Evolutionary conservation across 768 basidiomycete genomes (phyloP).

Genomic region (Pisolithus albus): DNA sequence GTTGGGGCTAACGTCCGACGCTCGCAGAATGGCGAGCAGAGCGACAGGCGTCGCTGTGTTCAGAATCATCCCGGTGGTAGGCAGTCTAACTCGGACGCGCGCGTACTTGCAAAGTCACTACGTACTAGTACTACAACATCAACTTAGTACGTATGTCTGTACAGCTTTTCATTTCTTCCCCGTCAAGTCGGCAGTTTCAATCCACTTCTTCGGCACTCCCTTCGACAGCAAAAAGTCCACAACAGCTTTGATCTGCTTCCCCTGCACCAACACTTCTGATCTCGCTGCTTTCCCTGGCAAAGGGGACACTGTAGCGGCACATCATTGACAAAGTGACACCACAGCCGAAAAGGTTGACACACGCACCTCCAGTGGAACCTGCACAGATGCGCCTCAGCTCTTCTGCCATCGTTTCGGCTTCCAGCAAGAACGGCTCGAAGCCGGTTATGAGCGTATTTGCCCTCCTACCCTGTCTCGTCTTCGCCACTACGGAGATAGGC

Average conservation of each 20-base stretch:
- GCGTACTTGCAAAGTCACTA: too few species aligned
- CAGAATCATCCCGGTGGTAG: constrained; percentile 3
- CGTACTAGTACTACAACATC: too few species aligned
- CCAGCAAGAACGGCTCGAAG: constrained; percentile 69
- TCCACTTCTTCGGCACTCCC: constrained; percentile 81
- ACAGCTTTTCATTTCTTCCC: constrained; percentile 36
- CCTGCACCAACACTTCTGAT: constrained; percentile 77
- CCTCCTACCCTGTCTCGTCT: constrained; percentile 73
- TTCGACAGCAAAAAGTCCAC: constrained; percentile 57
- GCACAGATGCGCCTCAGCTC: constrained; percentile 74
- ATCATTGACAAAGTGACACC: not conserved
- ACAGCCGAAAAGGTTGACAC: not conserved
- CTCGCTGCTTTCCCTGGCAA: constrained; percentile 51
- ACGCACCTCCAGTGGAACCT: constrained; percentile 67
- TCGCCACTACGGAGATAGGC: constrained; percentile 63
- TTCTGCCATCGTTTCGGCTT: constrained; percentile 69
- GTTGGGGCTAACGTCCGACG: constrained; percentile 7
- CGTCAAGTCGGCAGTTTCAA: constrained; percentile 44
- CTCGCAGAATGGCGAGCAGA: constrained; percentile 19
- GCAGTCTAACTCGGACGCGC: too few species aligned
- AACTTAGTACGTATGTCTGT: too few species aligned
- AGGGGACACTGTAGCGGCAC: constrained; percentile 47
- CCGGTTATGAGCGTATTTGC: constrained; percentile 70
- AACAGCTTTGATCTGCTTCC: constrained; percentile 66
- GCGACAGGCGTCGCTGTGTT: not conserved